A percentile compares a stretch with the other conserved stretches of the same genome.
Conservation (phyloP, 306 rosid species). For the Urtica urens region DNA sequence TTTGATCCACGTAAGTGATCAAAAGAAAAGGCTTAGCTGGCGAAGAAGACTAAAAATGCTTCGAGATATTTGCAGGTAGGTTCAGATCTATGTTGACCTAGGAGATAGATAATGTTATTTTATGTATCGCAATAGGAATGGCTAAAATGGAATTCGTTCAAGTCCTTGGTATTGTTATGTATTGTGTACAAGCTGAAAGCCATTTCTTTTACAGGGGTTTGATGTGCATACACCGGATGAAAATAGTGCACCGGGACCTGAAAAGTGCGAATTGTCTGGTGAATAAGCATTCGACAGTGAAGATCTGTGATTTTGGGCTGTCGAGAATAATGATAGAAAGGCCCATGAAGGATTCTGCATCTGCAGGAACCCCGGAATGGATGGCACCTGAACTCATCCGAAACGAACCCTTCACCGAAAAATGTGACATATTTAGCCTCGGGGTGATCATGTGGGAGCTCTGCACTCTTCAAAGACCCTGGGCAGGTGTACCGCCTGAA, state of each 20-base stretch:
- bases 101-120: too few species aligned
- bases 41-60: constrained; percentile 78
- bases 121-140: too few species aligned
- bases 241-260: constrained; percentile 85
- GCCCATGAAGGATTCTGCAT: constrained; percentile 54
- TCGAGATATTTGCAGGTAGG: constrained; percentile 90
- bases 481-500: constrained; percentile 90
- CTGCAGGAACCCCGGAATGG: constrained; percentile 99
- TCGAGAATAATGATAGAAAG: constrained; percentile 60
- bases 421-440: constrained; percentile 93
- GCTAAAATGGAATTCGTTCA: too few species aligned
- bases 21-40: constrained; percentile 88
- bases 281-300: constrained; percentile 86
- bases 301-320: constrained; percentile 98
- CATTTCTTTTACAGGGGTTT: constrained; percentile 58
- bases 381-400: constrained; percentile 99
- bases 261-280: constrained; percentile 96
- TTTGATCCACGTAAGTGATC: constrained; percentile 85
- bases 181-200: constrained; percentile 13
- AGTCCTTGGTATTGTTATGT: neutral
- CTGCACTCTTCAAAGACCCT: constrained; percentile 78
- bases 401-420: constrained; percentile 87
- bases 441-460: constrained; percentile 98
- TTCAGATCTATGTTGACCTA: too few species aligned
- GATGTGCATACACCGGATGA: constrained; percentile 99